phyloP scores from a whole-genome alignment of 495 filamentous ascomycete genomes.

The Jackrogersella minutella region DNA sequence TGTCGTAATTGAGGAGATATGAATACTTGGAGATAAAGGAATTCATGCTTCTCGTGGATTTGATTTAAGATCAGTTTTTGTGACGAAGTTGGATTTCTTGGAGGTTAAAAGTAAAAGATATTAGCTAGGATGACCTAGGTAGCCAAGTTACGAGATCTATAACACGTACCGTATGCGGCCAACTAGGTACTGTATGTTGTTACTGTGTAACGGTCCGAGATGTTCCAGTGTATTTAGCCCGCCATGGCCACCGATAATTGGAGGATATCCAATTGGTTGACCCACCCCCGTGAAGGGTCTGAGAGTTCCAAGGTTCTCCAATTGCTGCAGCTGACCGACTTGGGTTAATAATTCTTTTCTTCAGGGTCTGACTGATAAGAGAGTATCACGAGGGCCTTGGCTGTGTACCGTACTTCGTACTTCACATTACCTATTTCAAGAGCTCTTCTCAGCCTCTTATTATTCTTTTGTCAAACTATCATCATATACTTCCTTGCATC shows the following conservation, averaged over 20 bases:
- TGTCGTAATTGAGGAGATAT: no score
- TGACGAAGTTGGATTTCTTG: no score
- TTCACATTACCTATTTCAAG: background rate
- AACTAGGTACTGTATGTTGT: background rate
- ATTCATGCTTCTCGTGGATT: no score
- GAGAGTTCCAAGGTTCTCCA: no score
- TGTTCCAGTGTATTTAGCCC: conserved; percentile 1
- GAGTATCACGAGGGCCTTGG: conserved; percentile 28
- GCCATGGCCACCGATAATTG: conserved; percentile 28
- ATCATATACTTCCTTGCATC: conserved; percentile 9
- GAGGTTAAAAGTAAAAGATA: no score
- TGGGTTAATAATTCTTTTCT: conserved; percentile 31
- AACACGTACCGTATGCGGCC: no score
- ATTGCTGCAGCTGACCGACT: conserved; percentile 40
- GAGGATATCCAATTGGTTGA: conserved; percentile 25
- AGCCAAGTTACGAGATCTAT: no score
- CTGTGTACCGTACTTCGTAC: background rate
- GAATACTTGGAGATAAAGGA: no score
- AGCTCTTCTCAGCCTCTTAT: background rate
- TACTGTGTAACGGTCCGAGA: conserved; percentile 15
- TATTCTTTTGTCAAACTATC: conserved; percentile 6
- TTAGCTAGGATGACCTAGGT: no score
- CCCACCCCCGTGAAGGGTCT: conserved; percentile 23
- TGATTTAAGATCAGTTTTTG: no score
- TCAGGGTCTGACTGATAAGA: conserved; percentile 39